Conservation (phyloP, 202 grass and related monocot species). For the Sporobolus alterniflorus region DNA sequence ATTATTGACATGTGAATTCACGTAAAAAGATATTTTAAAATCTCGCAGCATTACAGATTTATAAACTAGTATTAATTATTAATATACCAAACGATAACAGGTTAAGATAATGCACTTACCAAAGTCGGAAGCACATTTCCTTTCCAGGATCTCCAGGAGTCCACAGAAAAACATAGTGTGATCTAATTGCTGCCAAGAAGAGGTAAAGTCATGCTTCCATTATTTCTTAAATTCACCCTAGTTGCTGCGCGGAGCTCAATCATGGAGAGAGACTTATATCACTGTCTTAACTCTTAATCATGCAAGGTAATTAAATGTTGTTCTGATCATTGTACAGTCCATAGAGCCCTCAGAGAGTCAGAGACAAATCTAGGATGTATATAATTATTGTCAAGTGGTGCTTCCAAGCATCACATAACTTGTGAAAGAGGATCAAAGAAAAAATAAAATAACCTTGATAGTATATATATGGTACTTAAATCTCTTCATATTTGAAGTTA, state of each 20-base stretch:
- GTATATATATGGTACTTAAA: conserved; percentile 8
- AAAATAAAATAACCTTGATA: background rate
- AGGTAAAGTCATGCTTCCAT: background rate
- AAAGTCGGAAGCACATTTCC: background rate
- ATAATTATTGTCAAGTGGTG: background rate
- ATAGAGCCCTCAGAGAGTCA: background rate
- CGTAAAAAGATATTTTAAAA: no score
- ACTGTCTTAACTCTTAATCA: background rate
- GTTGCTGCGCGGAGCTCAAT: background rate
- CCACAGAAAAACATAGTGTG: background rate
- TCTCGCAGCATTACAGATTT: no score
- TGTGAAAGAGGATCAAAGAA: background rate
- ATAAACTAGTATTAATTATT: no score
- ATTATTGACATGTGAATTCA: no score
- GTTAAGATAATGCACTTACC: background rate
- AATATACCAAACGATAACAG: background rate
- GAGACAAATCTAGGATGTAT: background rate
- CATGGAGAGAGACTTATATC: background rate
- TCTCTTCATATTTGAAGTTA: background rate
- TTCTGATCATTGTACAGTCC: background rate
- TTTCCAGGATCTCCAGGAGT: background rate
- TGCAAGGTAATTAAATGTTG: background rate
- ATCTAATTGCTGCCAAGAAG: background rate
- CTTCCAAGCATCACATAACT: background rate
- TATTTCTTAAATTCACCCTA: conserved; percentile 4